Percentiles rank a stretch among this genome's conserved stretches.
These are phyloP conservation scores for Phytophthora sojae DNA, from an alignment of 352 stramenopile genomes.

Conservation along the genomic window DNA sequence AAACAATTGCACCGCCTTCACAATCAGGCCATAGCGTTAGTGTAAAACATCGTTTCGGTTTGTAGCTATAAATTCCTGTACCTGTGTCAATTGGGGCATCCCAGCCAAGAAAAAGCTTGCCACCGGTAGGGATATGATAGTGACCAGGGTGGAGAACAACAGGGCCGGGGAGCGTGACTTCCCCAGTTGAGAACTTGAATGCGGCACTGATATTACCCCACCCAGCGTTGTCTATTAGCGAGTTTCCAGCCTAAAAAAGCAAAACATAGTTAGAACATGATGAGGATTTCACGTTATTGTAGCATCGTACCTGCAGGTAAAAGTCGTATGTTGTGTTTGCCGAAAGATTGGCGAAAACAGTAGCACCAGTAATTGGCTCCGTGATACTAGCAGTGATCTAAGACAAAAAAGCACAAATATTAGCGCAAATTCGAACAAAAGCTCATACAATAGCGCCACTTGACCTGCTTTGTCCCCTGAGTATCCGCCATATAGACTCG, in stretches of 20 bases:
- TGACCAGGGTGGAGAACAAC: conserved; percentile 25
- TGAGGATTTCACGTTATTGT: not conserved
- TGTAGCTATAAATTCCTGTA: conserved; percentile 6
- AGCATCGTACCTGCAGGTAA: conserved; percentile 49
- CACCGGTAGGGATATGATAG: conserved; percentile 46
- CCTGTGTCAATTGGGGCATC: conserved; percentile 57
- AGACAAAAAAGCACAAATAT: not conserved
- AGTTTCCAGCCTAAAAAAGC: conserved; percentile 52
- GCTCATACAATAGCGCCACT: not conserved
- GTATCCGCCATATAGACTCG: conserved; percentile 46
- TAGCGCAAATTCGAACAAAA: not conserved
- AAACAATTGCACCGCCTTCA: conserved; percentile 46
- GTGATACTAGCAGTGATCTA: conserved; percentile 30
- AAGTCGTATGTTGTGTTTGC: conserved; percentile 54
- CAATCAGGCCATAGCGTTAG: not conserved
- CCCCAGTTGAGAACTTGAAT: conserved; percentile 43
- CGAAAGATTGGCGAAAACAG: conserved; percentile 32
- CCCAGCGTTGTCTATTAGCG: conserved; percentile 38
- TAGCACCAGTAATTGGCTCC: conserved; percentile 15
- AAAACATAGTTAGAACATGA: not conserved
- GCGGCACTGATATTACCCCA: conserved; percentile 52
- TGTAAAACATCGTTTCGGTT: not conserved
- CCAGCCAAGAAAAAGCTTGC: conserved; percentile 63
- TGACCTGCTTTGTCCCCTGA: conserved; percentile 20
- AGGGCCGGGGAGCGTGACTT: conserved; percentile 45